Evolutionary conservation across 1,139 yeast genomes (phyloP), one percentile per base, ranked within the genome.

Genomic region (Tardiomyces blankii): DNA sequence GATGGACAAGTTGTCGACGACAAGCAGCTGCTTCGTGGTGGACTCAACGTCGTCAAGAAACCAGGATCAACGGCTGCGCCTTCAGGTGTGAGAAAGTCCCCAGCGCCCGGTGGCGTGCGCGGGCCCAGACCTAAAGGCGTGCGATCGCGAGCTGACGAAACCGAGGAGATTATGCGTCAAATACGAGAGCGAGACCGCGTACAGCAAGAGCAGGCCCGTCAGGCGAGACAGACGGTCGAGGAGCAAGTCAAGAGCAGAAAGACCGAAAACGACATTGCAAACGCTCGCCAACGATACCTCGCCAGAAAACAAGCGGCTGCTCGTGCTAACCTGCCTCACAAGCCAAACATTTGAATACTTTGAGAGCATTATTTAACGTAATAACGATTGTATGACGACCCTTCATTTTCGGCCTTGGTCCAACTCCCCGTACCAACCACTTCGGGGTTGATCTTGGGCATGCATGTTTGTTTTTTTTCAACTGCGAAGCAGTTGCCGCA

Each of bases 161-260:
- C 69, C 69, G 59, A 70, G 70, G 68, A 73, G 70, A 64, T 73
- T 71, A 47, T 77, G 75, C 62, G 73, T 70, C 62, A 75, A 72
- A 59, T 75, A 70, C 44, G 75, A 68, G 59, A 63, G 67, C 52
- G 74, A 67, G 48, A 72, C 73, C 35, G 64, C 73, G 25, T 69
- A 70, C 55, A 74, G 68, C 40, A 70, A 66, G 61, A 70, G 68
- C 57, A 72, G 68, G 57, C 65, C 68, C 41, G 67, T 67, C 57
- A 69, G 68, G 65, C 71, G 66, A 59, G 71, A 69, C 66, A 66
- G 72, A 59, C 67, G 68, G 39, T 64, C 67, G 38, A 35, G 18
- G 41, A 25, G 13, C 46, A 41, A 18, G 42, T 40, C 19, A 48
- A 18, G 43, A 39, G 23, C 4, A 44, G 49, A 13, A 44, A 44